Percentiles rank a stretch among this genome's conserved stretches.
Conservation (phyloP, 108 stramenopile species). For the Nitzschia palea region DNA sequence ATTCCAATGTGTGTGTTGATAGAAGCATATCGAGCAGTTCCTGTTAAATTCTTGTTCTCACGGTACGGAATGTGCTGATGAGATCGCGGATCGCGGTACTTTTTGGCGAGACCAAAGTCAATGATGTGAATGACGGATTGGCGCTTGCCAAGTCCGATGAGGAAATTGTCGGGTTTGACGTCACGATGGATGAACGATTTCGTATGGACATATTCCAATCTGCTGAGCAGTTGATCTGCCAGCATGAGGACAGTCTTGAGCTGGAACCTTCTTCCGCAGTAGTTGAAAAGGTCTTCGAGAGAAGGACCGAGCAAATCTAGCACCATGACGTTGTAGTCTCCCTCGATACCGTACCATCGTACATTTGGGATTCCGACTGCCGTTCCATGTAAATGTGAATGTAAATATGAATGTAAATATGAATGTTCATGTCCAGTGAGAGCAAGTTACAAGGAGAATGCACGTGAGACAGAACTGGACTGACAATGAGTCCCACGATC, state of each 20-base stretch:
- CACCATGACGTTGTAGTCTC: conserved; percentile 99
- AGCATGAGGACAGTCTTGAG: conserved; percentile 97
- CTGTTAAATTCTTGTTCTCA: conserved; percentile 99
- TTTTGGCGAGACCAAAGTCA: conserved; percentile 99
- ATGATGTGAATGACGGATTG: conserved; percentile 98
- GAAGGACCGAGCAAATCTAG: conserved; percentile 98
- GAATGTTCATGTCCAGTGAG: too few relatives aligned
- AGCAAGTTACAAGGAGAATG: too few relatives aligned
- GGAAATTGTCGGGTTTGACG: conserved; percentile 99
- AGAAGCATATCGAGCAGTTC: conserved; percentile 98
- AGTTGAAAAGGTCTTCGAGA: conserved; percentile 99
- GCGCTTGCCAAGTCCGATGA: conserved; percentile 97
- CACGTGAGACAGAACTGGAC: too few relatives aligned
- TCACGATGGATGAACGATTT: conserved; percentile 99
- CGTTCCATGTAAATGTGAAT: too few relatives aligned
- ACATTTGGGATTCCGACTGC: conserved; percentile 97
- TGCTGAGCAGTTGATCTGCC: conserved; percentile 96
- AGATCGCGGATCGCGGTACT: conserved; percentile 98
- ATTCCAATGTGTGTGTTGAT: conserved; percentile 99
- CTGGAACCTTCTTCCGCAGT: conserved; percentile 97
- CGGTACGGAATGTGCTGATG: conserved; percentile 99
- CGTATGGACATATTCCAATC: conserved; percentile 98
- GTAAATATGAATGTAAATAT: too few relatives aligned
- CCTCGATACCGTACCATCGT: conserved; percentile 99
- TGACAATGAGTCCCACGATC: too few relatives aligned